Evolutionary conservation across 1,284 basidiomycete genomes (phyloP), one percentile per base, ranked within the genome.

Genomic region (Ganoderma lucidum): DNA sequence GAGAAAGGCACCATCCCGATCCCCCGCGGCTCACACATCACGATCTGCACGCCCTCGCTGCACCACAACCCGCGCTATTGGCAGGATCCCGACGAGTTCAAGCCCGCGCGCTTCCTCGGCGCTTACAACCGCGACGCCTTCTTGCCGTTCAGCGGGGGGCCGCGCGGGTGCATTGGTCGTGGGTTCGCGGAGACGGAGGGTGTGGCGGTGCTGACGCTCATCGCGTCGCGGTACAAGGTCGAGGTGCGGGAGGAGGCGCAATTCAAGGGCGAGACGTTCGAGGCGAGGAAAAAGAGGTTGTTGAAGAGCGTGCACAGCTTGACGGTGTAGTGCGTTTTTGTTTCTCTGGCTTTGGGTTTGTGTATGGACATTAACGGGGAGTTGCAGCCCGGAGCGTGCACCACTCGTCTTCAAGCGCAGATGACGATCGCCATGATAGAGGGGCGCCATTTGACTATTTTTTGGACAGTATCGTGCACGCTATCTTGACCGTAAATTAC

Each of bases 41-140:
- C 76, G 0, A 76, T 89, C 42, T 80, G 84, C 74, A 78, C 81
- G 3, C 73, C 81, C 37, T 87, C 82, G 6, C 72, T 89, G 60
- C 87, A 89, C 65, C 77, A 81, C 72, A 82, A 80, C 64, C 77
- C 82, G 62, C 79, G 73, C 17, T 81, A 82, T 74, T 86, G 84
- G 84, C 67, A 76, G 6, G 81, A 85, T 32, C 82, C 83, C 2
- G 63, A 79, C 28, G 72, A 76, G 3, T 86, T 83, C 77, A 79
- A 79, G 63, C 85, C 85, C 2, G 75, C 76, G 41, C 79, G 85
- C 39, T 85, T 84, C 75, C 73, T 85, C 10, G 79, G 78, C 19
- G 75, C 80, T 64, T 82, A 79, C 78, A 79, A 78, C 62, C 75
- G 79, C 42, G 81, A 84, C 70, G 82, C 82, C 32, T 83, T 85